phyloP scores from a whole-genome alignment of 805 yeast genomes.

The Blastobotrys robertii region DNA sequence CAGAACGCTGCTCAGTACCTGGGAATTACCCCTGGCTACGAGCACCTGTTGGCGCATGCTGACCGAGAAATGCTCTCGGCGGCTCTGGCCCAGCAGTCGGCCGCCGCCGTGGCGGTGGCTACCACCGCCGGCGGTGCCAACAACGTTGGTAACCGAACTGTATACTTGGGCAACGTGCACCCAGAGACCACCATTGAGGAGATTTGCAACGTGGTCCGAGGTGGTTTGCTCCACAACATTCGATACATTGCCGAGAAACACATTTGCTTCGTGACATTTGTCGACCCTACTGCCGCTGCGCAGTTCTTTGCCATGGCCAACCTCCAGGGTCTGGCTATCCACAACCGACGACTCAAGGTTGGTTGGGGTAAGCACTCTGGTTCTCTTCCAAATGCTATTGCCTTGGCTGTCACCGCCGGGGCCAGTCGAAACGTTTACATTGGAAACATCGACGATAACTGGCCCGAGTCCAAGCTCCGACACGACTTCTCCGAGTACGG shows the following conservation, averaged over 20 bases:
- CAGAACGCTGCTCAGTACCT: conserved; percentile 94
- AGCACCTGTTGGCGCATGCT: conserved; percentile 64
- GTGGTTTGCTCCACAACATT: conserved; percentile 82
- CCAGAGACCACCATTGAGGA: conserved; percentile 85
- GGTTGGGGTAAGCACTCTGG: conserved; percentile 99
- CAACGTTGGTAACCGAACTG: conserved; percentile 88
- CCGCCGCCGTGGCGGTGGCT: conserved; percentile 97
- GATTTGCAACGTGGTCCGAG: conserved; percentile 91
- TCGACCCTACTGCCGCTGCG: conserved; percentile 96
- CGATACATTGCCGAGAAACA: conserved; percentile 75
- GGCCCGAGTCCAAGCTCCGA: conserved; percentile 50
- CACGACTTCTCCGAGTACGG: conserved; percentile 75
- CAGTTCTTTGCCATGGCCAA: conserved; percentile 94
- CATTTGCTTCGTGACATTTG: conserved; percentile 88
- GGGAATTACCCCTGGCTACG: conserved; percentile 85
- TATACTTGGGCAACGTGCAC: conserved; percentile 82
- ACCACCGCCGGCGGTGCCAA: conserved; percentile 89
- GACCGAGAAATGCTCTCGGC: conserved; percentile 39
- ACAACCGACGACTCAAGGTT: conserved; percentile 75
- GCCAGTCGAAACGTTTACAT: conserved; percentile 90
- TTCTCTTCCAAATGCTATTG: conserved; percentile 75
- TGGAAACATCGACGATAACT: conserved; percentile 49
- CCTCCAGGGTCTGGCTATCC: conserved; percentile 78
- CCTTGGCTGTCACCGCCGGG: conserved; percentile 84
- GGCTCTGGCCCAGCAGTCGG: conserved; percentile 76